phyloP scores from a whole-genome alignment of 2,329 filamentous ascomycete species.

The Furcasterigmium sp. region DNA sequence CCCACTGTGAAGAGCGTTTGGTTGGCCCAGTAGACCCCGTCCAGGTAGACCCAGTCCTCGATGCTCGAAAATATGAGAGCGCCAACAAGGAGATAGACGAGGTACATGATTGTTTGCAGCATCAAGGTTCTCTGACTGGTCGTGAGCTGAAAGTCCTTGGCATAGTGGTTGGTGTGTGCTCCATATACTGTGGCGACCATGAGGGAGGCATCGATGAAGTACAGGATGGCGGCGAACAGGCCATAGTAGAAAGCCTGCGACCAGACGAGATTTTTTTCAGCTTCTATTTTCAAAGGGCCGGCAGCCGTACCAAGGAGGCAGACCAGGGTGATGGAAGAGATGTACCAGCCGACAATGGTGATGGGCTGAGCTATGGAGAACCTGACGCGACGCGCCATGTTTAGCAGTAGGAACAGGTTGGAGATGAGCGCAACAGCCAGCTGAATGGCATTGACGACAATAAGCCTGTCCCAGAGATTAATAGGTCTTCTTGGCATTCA shows the following conservation, averaged over 20 bases:
- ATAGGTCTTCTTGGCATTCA: no score
- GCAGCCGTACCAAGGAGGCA: slow-evolving; percentile 63
- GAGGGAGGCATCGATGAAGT: slow-evolving; percentile 71
- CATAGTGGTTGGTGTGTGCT: slow-evolving; percentile 64
- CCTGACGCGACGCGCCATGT: slow-evolving; percentile 75
- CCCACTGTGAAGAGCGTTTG: slow-evolving; percentile 63
- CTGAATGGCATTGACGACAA: slow-evolving; percentile 71
- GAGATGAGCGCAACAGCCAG: slow-evolving; percentile 70
- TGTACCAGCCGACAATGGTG: slow-evolving; percentile 75
- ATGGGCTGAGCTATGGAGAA: slow-evolving; percentile 79
- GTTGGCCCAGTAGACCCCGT: slow-evolving; percentile 76
- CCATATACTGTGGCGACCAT: slow-evolving; percentile 77
- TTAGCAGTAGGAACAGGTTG: slow-evolving; percentile 78
- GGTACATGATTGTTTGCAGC: slow-evolving; percentile 81
- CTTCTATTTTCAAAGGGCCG: slow-evolving; percentile 45
- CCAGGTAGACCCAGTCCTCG: slow-evolving; percentile 71
- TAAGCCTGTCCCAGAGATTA: slow-evolving; percentile 56
- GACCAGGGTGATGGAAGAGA: slow-evolving; percentile 57
- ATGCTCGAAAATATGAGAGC: slow-evolving; percentile 69
- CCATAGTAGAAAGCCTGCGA: slow-evolving; percentile 87
- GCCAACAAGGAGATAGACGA: slow-evolving; percentile 74
- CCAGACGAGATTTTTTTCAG: slow-evolving; percentile 50
- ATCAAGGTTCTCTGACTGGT: slow-evolving; percentile 82
- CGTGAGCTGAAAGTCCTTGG: slow-evolving; percentile 72
- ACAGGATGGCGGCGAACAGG: slow-evolving; percentile 72